These are phyloP conservation scores for Casuarina glauca DNA, from an alignment of 306 rosid genomes.

Conservation along the genomic window DNA sequence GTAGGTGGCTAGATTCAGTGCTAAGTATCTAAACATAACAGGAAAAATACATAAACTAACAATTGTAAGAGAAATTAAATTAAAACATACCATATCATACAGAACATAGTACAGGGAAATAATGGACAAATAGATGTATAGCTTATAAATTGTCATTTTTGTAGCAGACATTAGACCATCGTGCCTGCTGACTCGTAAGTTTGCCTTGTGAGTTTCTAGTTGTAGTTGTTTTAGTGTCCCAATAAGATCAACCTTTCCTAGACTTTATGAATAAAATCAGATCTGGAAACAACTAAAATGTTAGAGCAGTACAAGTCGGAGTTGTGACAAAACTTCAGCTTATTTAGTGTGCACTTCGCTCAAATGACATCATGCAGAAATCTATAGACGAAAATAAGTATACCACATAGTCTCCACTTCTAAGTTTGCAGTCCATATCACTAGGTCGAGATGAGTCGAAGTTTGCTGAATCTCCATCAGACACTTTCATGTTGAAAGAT, in stretches of 20 bases:
- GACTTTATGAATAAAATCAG: not conserved
- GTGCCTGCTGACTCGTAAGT: not conserved
- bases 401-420: conserved; percentile 92
- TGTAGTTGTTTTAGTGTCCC: not conserved
- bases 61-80: not conserved
- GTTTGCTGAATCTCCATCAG: conserved; percentile 35
- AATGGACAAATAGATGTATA: not conserved
- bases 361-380: not conserved
- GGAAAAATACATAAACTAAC: conserved; percentile 11
- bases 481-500: conserved; percentile 31
- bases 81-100: conserved; percentile 20
- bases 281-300: not conserved
- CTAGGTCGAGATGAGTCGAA: conserved; percentile 35
- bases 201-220: not conserved
- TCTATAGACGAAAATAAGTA: conserved; percentile 13
- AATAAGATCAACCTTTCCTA: not conserved
- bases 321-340: not conserved
- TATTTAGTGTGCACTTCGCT: not conserved
- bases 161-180: not conserved
- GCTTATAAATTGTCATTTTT: not conserved
- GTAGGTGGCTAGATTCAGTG: conserved; percentile 57
- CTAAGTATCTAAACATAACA: conserved; percentile 64
- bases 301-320: not conserved
- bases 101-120: conserved; percentile 3
- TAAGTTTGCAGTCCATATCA: conserved; percentile 53